These are phyloP conservation scores for Oxyria digyna DNA, from an alignment of 148 eudicot genomes.

Conservation along the genomic window DNA sequence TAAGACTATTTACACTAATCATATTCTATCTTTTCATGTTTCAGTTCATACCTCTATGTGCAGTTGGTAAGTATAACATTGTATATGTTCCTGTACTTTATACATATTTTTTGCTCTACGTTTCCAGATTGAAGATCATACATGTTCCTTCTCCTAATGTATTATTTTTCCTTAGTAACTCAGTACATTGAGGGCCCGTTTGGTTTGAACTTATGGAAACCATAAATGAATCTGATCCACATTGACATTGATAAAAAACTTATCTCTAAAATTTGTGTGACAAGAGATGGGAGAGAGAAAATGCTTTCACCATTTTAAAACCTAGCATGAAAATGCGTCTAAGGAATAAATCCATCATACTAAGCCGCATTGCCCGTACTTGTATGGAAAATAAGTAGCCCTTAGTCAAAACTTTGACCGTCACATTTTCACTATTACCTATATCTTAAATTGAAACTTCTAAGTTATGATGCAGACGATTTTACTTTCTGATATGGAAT, in stretches of 20 bases:
- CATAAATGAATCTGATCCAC: too few relatives aligned
- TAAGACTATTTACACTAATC: background rate
- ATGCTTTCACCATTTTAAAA: too few relatives aligned
- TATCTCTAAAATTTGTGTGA: too few relatives aligned
- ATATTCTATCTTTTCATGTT: background rate
- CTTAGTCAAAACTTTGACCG: too few relatives aligned
- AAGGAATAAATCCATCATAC: too few relatives aligned
- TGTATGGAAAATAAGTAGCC: too few relatives aligned
- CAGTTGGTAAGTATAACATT: background rate
- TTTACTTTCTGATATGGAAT: constrained; percentile 45
- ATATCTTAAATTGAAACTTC: background rate
- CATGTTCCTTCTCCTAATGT: background rate
- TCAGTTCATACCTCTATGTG: background rate
- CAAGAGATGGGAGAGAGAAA: too few relatives aligned
- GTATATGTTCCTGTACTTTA: background rate
- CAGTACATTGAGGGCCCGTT: background rate
- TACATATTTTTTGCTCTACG: background rate
- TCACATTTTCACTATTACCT: background rate
- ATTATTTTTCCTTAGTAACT: background rate
- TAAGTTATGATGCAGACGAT: constrained; percentile 36
- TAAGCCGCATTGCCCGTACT: too few relatives aligned
- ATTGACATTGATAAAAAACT: too few relatives aligned
- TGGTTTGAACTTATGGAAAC: too few relatives aligned
- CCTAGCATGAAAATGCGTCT: too few relatives aligned
- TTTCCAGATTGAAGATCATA: background rate